Evolutionary conservation across 371 early-diverging fungal species (phyloP), one percentile per base, ranked within the genome.

Genomic region (Apophysomyces ossiformis): DNA sequence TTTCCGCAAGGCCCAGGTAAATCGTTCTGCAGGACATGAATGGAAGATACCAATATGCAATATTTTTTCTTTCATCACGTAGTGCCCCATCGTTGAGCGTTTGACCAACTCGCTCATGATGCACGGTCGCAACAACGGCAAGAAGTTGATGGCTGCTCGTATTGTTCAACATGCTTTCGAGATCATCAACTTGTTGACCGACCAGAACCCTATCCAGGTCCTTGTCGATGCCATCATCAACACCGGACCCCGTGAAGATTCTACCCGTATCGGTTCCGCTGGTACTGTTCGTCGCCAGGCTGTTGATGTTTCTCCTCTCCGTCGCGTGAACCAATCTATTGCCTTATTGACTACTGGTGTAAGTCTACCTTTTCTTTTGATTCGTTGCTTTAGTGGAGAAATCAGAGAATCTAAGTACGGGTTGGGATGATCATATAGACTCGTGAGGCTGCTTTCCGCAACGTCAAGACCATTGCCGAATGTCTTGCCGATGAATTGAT

Each of bases 41-140:
- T 58, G 6, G 45, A 1, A 61, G 15, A 11, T 46, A 13, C 39
- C 15, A 26, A 44, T 5, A 38, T 57, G 26, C 21, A 38, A 15
- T 35, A 39, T 26, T 36, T 44, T 58, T 37, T 18, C 9, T 11
- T 18, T 26, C 1, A 41, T 37, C 46, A 45, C 11, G 9, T 74
- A 93, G 90, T 97, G 98, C 89, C 98, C 98, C 69, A 91, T 99
- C 67, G 95, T 96, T 67, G 99, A 99, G 91, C 93, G 99, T 81
- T 90, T 99, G 69, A 93, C 95, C 85, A 96, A 96, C 91, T 93
- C 95, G 67, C 87, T 99, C 67, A 99, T 99, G 99, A 97, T 97
- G 94, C 95, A 97, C 90, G 99, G 99, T 73, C 96, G 99, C 83
- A 99, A 99, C 93, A 97, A 95, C 89, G 99, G 99, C 71, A 99